These are phyloP conservation scores for Chrysanthemum makinoi DNA, from an alignment of 129 eudicot species.

Conservation along the genomic window DNA sequence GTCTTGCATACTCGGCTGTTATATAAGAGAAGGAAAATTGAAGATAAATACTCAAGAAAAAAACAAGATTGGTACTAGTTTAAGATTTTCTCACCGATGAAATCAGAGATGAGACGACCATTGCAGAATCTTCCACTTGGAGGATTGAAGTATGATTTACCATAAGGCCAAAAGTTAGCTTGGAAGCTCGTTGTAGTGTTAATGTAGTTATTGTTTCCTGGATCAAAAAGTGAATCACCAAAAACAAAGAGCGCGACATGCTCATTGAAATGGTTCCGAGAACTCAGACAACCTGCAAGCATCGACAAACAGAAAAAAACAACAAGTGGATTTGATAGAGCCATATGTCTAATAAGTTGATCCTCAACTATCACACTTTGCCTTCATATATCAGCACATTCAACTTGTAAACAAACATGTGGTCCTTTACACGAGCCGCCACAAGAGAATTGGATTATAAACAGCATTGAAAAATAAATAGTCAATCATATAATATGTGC, in stretches of 20 bases:
- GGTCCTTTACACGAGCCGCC: background rate
- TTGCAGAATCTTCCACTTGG: slow-evolving; percentile 56
- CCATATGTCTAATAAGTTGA: background rate
- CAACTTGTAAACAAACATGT: background rate
- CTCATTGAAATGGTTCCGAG: slow-evolving; percentile 15
- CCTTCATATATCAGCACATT: background rate
- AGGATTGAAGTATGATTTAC: slow-evolving; percentile 45
- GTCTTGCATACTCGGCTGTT: slow-evolving; percentile 42
- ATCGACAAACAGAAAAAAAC: slow-evolving; percentile 22
- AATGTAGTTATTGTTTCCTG: slow-evolving; percentile 57
- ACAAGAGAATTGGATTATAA: background rate
- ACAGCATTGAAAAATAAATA: background rate
- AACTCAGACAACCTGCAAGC: slow-evolving; percentile 15
- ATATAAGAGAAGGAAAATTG: background rate
- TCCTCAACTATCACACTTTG: background rate
- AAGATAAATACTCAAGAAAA: background rate
- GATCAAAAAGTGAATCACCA: slow-evolving; percentile 56
- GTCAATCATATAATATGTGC: background rate
- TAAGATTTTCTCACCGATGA: slow-evolving; percentile 28
- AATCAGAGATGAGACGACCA: slow-evolving; percentile 66
- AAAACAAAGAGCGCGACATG: slow-evolving; percentile 42
- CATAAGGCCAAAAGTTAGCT: slow-evolving; percentile 54
- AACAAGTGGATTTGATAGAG: background rate
- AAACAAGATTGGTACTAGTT: background rate
- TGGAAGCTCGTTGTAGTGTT: slow-evolving; percentile 39